Percentiles rank a stretch among this genome's conserved stretches.
Conservation (phyloP, 2,329 filamentous ascomycete species). For the Trichoderma pleuroti region DNA sequence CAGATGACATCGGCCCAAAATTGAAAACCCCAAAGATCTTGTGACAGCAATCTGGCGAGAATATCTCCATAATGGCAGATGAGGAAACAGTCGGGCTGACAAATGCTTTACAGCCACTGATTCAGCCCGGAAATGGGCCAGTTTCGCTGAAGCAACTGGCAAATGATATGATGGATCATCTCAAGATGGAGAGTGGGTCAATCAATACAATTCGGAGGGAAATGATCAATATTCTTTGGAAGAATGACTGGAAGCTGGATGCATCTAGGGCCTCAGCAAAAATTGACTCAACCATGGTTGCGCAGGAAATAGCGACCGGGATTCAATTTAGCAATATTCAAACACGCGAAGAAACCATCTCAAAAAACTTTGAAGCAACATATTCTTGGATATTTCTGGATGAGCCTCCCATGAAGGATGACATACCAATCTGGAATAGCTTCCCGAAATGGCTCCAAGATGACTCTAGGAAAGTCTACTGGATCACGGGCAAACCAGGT, state of each 20-base stretch:
- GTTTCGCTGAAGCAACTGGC: not conserved
- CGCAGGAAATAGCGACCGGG: not conserved
- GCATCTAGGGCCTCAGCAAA: not conserved
- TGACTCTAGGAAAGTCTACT: not conserved
- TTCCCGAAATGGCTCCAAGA: not conserved
- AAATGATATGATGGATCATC: not conserved
- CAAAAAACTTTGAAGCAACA: not conserved
- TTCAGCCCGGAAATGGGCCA: not conserved
- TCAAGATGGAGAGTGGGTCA: too few relatives aligned
- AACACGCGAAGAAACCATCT: not conserved
- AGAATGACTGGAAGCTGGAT: not conserved
- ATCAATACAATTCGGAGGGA: not conserved
- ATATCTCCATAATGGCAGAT: not conserved
- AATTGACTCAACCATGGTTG: not conserved
- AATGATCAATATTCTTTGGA: not conserved
- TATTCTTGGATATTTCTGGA: not conserved
- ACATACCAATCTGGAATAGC: not conserved
- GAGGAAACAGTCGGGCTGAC: not conserved
- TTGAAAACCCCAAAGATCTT: too few relatives aligned
- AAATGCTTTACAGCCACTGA: not conserved
- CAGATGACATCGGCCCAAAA: too few relatives aligned
- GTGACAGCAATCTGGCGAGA: too few relatives aligned
- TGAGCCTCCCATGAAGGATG: not conserved
- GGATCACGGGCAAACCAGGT: not conserved
- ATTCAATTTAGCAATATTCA: not conserved